Conservation (phyloP, 1,284 basidiomycete species). For the Malassezia furfur region DNA sequence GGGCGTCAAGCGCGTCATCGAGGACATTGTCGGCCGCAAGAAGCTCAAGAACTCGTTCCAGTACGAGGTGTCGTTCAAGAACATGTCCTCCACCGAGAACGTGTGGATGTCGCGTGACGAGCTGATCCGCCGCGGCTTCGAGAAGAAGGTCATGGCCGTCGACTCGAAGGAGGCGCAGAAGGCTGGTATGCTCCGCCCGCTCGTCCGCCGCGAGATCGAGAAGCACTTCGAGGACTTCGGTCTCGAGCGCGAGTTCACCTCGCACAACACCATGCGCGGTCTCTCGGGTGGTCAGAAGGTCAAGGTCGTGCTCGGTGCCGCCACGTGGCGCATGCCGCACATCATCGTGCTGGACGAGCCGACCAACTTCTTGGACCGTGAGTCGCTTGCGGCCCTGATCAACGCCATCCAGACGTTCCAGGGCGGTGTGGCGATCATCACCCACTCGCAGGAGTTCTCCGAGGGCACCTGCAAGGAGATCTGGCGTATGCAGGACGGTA, state of each 20-base stretch:
- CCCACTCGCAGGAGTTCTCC: constrained; percentile 46
- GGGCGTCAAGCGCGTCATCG: constrained; percentile 47
- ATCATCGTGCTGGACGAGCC: constrained; percentile 48
- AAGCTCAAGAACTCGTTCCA: constrained; percentile 49
- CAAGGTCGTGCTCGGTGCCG: constrained; percentile 48
- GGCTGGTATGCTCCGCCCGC: constrained; percentile 44
- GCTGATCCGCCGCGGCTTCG: constrained; percentile 43
- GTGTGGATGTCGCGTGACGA: constrained; percentile 45
- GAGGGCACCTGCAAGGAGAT: constrained; percentile 46
- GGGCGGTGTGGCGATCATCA: constrained; percentile 47
- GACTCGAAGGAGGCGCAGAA: constrained; percentile 45
- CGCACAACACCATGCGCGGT: constrained; percentile 49
- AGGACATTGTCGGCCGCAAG: constrained; percentile 46
- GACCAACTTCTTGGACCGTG: constrained; percentile 49
- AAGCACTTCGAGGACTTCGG: constrained; percentile 48
- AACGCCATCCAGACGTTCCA: constrained; percentile 45
- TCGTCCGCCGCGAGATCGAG: constrained; percentile 48
- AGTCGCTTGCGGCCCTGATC: constrained; percentile 48
- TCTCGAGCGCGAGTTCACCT: constrained; percentile 48
- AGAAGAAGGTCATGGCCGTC: constrained; percentile 44
- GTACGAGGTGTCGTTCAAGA: constrained; percentile 49
- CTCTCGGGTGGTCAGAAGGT: constrained; percentile 49
- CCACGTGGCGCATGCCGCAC: constrained; percentile 47
- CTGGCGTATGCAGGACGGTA: constrained; percentile 43
- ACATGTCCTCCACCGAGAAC: constrained; percentile 47